Evolutionary conservation across 306 rosid species (phyloP), one percentile per base, ranked within the genome.

Genomic region (Vigna mungo): DNA sequence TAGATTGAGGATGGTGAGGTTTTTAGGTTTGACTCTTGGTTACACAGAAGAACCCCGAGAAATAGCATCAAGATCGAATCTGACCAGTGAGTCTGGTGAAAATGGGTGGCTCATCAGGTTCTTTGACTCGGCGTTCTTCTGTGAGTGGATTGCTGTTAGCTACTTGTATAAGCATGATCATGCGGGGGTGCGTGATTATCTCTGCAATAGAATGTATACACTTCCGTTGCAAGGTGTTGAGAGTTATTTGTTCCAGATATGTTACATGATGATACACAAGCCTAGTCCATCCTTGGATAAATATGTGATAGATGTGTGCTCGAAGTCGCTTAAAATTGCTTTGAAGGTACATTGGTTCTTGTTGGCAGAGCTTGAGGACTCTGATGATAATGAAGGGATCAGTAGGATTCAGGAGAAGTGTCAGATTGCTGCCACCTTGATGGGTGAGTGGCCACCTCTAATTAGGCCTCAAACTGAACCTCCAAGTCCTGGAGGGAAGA

Each of bases 101-200:
- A 96, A 88, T 73, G 99, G 99, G 44, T 96, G 99, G 99, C 99
- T 96, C 77, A 96, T 96, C 68, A 85, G 99, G 67, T 96, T 96
- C 84, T 96, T 96, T 80, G 99, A 96, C 83, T 96, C 99, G 3
- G 86, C 98, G 5, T 96, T 96, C 76, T 96, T 96, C 89, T 96
- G 99, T 6, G 99, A 96, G 85, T 96, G 99, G 99, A 96, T 96
- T 51, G 98, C 99, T 61, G 98, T 96, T 81, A 96, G 99, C 84
- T 96, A 96, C 84, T 81, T 96, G 58, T 96, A 96, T 89, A 96
- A 96, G 87, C 99, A 96, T 67, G 99, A 93, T 58, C 99, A 96
- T 30, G 34, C 91, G 1, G 99, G 99, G 79, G 99, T 96, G 34
- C 96, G 99, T 4, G 98, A 96, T 72, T 96, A 96, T 85, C 96